Conservation (phyloP, 2,329 filamentous ascomycete species). For the Tolypocladium paradoxum region DNA sequence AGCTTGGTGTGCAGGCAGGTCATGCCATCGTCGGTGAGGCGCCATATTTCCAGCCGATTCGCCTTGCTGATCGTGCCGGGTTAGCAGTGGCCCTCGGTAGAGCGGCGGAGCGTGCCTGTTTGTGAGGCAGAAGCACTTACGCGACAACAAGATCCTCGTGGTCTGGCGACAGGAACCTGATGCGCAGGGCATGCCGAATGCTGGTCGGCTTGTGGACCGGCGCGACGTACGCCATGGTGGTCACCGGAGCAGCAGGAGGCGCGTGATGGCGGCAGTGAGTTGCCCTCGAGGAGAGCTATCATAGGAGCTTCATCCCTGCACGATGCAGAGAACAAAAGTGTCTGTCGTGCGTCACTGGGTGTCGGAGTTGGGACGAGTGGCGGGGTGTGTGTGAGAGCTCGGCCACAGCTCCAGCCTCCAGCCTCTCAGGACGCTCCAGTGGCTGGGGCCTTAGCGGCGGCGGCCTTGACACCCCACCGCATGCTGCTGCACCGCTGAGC, state of each 20-base stretch:
- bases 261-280: background rate
- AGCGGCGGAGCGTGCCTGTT: background rate
- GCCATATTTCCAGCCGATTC: constrained; percentile 80
- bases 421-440: background rate
- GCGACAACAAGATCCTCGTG: constrained; percentile 79
- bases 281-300: constrained; percentile 15
- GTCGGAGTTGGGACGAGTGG: background rate
- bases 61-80: constrained; percentile 48
- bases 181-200: constrained; percentile 76
- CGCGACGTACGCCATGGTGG: constrained; percentile 79
- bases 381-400: no score
- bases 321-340: background rate
- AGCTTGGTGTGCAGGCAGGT: constrained; percentile 55
- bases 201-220: constrained; percentile 89
- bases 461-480: no score
- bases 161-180: constrained; percentile 61
- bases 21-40: constrained; percentile 52
- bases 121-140: constrained; percentile 40
- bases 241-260: background rate
- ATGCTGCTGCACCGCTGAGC: no score
- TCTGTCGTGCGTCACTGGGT: background rate
- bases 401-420: no score
- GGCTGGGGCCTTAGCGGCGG: no score
- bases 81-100: background rate
- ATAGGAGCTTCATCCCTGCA: constrained; percentile 13